phyloP scores from a whole-genome alignment of 768 basidiomycete species.

The Roridomyces roridus region DNA sequence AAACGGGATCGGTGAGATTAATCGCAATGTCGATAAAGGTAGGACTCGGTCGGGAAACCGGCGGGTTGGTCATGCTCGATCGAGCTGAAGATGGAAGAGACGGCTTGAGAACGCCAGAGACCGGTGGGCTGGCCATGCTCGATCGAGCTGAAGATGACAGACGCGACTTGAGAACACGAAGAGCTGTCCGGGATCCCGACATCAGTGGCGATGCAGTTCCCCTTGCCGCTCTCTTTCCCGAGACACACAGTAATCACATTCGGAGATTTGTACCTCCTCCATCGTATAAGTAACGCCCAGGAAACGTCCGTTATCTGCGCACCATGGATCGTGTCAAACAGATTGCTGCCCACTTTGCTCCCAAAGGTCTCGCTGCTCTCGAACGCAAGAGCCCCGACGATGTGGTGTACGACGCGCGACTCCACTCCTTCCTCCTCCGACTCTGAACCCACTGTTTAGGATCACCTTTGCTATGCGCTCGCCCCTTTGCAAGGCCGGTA shows the following conservation, averaged over 20 bases:
- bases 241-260: too few relatives aligned
- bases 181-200: too few relatives aligned
- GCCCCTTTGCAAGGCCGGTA: slow-evolving; percentile 77
- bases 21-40: too few relatives aligned
- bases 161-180: too few relatives aligned
- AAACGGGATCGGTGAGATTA: slow-evolving; percentile 64
- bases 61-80: too few relatives aligned
- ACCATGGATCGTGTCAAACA: slow-evolving; percentile 71
- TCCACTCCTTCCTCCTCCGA: background rate
- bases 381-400: slow-evolving; percentile 71
- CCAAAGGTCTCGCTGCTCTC: slow-evolving; percentile 55
- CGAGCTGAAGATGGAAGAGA: too few relatives aligned
- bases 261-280: background rate
- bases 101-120: too few relatives aligned
- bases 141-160: too few relatives aligned
- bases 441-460: background rate
- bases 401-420: slow-evolving; percentile 55
- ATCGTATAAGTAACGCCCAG: background rate
- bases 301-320: background rate
- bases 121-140: too few relatives aligned
- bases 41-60: too few relatives aligned
- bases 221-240: too few relatives aligned
- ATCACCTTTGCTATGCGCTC: slow-evolving; percentile 83
- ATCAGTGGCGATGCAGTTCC: too few relatives aligned
- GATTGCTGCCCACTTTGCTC: slow-evolving; percentile 62